Percentiles rank a stretch among this genome's conserved stretches.
Evolutionary conservation across 805 yeast genomes (phyloP).

Genomic region (Torulaspora delbrueckii): DNA sequence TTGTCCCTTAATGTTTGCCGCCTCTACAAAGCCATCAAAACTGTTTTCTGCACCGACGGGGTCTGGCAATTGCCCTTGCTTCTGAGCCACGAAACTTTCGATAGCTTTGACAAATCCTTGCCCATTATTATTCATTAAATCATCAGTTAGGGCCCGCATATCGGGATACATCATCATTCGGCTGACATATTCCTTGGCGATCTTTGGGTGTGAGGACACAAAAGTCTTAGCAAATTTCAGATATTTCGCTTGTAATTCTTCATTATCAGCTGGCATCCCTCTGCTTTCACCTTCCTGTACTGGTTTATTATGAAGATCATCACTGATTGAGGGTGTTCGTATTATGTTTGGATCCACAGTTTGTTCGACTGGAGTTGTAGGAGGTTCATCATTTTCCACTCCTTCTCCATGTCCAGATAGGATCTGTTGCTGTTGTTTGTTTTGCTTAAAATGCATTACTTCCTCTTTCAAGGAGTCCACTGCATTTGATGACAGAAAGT

Average conservation of each 20-base stretch:
- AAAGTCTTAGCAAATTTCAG: conserved; percentile 31
- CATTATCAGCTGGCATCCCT: conserved; percentile 9
- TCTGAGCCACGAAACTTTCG: conserved; percentile 63
- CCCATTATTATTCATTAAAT: conserved; percentile 66
- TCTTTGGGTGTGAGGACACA: conserved; percentile 34
- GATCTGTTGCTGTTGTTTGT: conserved; percentile 22
- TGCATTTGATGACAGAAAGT: conserved; percentile 24
- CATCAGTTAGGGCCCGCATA: conserved; percentile 67
- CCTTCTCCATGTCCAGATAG: conserved; percentile 3
- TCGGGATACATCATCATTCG: conserved; percentile 39
- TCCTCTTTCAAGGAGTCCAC: conserved; percentile 31
- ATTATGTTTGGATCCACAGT: conserved; percentile 6
- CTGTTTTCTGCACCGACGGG: background rate
- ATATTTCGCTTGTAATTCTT: conserved; percentile 23
- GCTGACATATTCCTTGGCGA: conserved; percentile 33
- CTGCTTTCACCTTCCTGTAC: background rate
- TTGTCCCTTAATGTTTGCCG: conserved; percentile 11
- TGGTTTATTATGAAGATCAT: background rate
- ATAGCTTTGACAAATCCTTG: conserved; percentile 70
- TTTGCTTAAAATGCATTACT: conserved; percentile 33
- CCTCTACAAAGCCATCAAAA: conserved; percentile 1
- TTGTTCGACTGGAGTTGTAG: conserved; percentile 1
- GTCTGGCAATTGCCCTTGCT: conserved; percentile 5
- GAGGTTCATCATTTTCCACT: background rate
- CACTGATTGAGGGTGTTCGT: background rate